A percentile compares a stretch with the other conserved stretches of the same genome.
phyloP scores from a whole-genome alignment of 1,284 basidiomycete genomes.

The Papiliotrema nemorosa region DNA sequence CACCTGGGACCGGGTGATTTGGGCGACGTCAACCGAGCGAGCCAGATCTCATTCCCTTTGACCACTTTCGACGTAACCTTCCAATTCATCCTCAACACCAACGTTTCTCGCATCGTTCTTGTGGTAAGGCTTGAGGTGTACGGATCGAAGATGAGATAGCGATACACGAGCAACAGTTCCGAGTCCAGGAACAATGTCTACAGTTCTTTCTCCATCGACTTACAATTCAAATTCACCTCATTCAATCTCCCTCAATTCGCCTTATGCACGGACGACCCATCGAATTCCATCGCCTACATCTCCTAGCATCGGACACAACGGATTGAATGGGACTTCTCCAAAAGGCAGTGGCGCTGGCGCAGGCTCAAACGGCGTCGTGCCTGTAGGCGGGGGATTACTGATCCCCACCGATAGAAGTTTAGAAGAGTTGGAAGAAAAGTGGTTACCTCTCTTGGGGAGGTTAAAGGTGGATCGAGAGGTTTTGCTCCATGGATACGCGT shows the following conservation, averaged over 20 bases:
- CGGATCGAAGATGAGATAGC: no score
- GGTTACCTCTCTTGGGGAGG: conserved; percentile 33
- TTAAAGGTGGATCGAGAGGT: conserved; percentile 38
- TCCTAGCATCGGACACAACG: neutral
- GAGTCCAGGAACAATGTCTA: no score
- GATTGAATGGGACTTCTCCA: no score
- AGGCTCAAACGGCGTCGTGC: neutral
- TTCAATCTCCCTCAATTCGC: conserved; percentile 1
- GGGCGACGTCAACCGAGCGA: no score
- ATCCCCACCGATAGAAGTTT: conserved; percentile 38
- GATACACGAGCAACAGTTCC: no score
- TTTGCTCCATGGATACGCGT: conserved; percentile 33
- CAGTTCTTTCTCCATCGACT: neutral
- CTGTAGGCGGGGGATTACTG: conserved; percentile 17
- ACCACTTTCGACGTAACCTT: no score
- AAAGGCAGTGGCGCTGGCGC: no score
- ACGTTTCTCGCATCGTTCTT: no score
- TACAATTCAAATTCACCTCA: neutral
- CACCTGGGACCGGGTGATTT: no score
- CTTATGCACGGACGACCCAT: neutral
- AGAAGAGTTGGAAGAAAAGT: conserved; percentile 39
- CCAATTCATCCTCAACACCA: no score
- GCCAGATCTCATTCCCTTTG: no score
- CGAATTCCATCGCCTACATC: neutral
- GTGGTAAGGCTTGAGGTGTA: no score